Evolutionary conservation across 148 eudicot species (phyloP).

Genomic region (Camellia japonica): DNA sequence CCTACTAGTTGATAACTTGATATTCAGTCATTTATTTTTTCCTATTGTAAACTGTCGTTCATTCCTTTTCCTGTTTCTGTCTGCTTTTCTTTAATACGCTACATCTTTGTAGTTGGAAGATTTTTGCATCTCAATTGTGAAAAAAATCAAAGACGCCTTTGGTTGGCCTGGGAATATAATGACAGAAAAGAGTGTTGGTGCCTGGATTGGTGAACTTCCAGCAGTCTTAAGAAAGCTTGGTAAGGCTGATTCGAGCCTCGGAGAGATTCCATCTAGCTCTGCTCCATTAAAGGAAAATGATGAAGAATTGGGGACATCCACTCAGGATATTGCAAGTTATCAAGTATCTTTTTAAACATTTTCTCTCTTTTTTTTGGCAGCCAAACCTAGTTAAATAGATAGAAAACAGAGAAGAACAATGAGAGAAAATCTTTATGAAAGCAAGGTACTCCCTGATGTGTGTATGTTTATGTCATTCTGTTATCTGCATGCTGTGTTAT

Average conservation of each 20-base stretch:
- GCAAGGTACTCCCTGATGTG: not conserved
- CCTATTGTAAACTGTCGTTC: not conserved
- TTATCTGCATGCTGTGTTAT: not conserved
- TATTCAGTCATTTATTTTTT: not conserved
- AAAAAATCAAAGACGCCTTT: conserved; percentile 54
- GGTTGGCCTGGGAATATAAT: conserved; percentile 68
- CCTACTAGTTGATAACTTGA: not conserved
- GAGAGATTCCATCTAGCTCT: conserved; percentile 31
- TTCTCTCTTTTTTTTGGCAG: not conserved
- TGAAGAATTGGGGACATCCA: conserved; percentile 42
- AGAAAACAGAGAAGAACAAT: not conserved
- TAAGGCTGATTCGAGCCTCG: conserved; percentile 26
- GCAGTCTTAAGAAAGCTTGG: conserved; percentile 32
- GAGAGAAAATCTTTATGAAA: not conserved
- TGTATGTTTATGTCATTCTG: not conserved
- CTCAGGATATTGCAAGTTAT: conserved; percentile 71
- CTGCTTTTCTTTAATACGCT: conserved; percentile 5
- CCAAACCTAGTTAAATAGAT: not conserved
- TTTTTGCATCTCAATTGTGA: conserved; percentile 47
- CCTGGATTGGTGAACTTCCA: conserved; percentile 79
- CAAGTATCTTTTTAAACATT: conserved; percentile 45
- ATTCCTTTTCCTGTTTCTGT: not conserved
- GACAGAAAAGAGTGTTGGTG: conserved; percentile 46
- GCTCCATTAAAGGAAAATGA: conserved; percentile 25
- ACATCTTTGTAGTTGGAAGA: conserved; percentile 51